Evolutionary conservation across 2,329 filamentous ascomycete genomes (phyloP), one percentile per base, ranked within the genome.

Genomic region (Bertia moriformis): DNA sequence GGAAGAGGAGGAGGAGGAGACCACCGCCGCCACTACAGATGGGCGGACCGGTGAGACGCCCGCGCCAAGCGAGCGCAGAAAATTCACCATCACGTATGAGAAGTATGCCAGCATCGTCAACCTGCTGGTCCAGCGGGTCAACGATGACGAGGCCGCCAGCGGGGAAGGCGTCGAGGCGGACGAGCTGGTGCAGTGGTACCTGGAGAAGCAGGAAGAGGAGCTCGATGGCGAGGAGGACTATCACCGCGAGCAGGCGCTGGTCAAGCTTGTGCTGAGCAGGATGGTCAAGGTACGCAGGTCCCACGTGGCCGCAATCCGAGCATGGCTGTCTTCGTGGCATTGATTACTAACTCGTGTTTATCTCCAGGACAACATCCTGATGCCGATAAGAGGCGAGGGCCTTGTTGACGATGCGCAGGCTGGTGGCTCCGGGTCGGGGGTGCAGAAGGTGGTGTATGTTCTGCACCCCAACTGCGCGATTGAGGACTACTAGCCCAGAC

Each of bases 91-190:
- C 53, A 93, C 87, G 3, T 93, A 93, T 52, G 89, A 96, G 51
- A 91, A 93, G 59, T 98, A 93, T 60, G 83, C 89, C 55, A 71
- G 74, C 51, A 94, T 96, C 57, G 74, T 94, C 42, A 94, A 93
- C 55, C 61, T 84, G 51, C 67, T 98, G 37, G 83, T 95, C 19
- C 74, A 79, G 47, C 77, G 82, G 18, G 77, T 98, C 49, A 85
- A 81, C 49, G 82, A 89, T 40, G 86, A 93, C 50, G 87, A 96
- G 59, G 58, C 69, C 4, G 68, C 65, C 10, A 73, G 66, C 0
- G 85, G 84, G 30, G 85, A 94, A 48, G 91, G 91, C 41, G 79
- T 95, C 10, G 81, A 87, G 43, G 79, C 85, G 47, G 81, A 93
- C 39, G 79, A 80, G 35, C 67, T 98, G 20, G 61, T 93, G 20